phyloP scores from a whole-genome alignment of 2,329 filamentous ascomycete genomes.

The Decorospora gaudefroyi region DNA sequence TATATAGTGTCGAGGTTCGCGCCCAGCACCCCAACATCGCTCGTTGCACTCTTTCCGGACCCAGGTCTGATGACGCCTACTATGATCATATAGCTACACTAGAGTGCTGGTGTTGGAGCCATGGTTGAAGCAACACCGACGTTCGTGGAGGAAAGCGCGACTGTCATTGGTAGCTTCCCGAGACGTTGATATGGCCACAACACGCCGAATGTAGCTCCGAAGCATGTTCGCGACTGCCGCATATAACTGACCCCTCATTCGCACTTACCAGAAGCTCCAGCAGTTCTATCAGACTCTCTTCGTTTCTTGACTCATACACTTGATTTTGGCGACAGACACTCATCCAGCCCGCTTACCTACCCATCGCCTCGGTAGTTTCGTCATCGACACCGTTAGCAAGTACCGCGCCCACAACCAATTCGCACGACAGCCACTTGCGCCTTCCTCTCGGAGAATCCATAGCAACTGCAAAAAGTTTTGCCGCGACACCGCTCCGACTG shows the following conservation, averaged over 20 bases:
- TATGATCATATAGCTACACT: conserved; percentile 18
- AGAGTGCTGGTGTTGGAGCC: conserved; percentile 7
- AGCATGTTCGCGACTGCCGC: conserved; percentile 12
- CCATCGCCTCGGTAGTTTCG: conserved; percentile 38
- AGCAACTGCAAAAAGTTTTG: conserved; percentile 2
- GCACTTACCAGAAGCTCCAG: conserved; percentile 14
- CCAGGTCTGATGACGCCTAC: conserved; percentile 3
- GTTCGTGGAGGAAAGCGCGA: conserved; percentile 31
- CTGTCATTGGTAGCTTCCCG: conserved; percentile 34
- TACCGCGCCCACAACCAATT: conserved; percentile 24
- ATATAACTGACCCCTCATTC: conserved; percentile 18
- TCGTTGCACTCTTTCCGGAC: conserved; percentile 1
- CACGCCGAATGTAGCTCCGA: conserved; percentile 15
- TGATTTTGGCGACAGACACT: conserved; percentile 15
- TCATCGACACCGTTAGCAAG: conserved; percentile 33
- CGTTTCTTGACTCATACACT: conserved; percentile 34
- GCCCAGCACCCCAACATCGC: too few relatives aligned
- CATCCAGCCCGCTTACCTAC: conserved; percentile 13
- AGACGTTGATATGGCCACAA: conserved; percentile 28
- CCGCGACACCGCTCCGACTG: conserved; percentile 3
- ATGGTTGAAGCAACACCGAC: conserved; percentile 23
- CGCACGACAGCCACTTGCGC: conserved; percentile 15
- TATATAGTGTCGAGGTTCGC: too few relatives aligned
- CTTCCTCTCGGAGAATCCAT: conserved; percentile 4
- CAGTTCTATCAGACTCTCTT: conserved; percentile 12